Conservation (phyloP, 352 stramenopile genomes). For the Phytophthora litchii region DNA sequence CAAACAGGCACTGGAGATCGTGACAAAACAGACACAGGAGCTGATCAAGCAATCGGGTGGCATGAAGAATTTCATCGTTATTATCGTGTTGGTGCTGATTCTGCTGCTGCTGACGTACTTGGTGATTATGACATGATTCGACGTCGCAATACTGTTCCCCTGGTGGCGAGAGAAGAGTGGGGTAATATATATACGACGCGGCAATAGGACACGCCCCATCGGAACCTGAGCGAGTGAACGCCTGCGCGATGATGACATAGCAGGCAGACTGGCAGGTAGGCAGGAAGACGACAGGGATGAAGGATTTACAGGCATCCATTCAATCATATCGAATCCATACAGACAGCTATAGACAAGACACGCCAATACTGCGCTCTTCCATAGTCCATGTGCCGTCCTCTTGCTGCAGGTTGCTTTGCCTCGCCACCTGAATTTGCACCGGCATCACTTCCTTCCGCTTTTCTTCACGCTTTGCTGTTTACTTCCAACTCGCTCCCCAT, state of each 20-base stretch:
- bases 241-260: constrained; percentile 5
- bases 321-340: constrained; percentile 45
- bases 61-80: constrained; percentile 88
- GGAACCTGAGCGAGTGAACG: neutral
- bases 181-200: constrained; percentile 37
- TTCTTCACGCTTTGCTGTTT: constrained; percentile 14
- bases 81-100: constrained; percentile 86
- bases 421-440: neutral
- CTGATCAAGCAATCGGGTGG: constrained; percentile 86
- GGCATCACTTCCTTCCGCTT: constrained; percentile 11
- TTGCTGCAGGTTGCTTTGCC: constrained; percentile 12
- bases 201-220: constrained; percentile 1
- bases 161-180: constrained; percentile 1
- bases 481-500: constrained; percentile 17
- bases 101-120: constrained; percentile 87
- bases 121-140: constrained; percentile 85
- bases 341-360: constrained; percentile 45
- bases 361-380: constrained; percentile 24
- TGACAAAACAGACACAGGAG: constrained; percentile 88
- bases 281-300: constrained; percentile 32
- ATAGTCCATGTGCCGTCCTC: constrained; percentile 31
- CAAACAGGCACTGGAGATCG: constrained; percentile 66
- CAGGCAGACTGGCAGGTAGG: constrained; percentile 16
- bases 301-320: constrained; percentile 50
- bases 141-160: neutral